phyloP scores from a whole-genome alignment of 1,284 basidiomycete genomes.

The Sanguinoderma infundibulare region DNA sequence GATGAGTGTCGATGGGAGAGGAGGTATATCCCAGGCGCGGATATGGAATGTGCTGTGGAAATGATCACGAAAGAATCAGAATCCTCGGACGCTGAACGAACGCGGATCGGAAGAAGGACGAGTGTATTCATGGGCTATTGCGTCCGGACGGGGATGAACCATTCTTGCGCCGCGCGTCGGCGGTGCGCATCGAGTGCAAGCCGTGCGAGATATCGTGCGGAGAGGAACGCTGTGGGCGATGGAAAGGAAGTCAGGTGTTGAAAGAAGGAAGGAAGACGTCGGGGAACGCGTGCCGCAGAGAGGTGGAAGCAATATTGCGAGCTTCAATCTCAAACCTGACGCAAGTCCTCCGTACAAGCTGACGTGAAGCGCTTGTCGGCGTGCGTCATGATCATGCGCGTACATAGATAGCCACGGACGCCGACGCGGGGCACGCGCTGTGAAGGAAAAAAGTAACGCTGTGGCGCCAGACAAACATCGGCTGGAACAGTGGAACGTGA shows the following conservation, averaged over 20 bases:
- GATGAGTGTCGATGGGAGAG: neutral
- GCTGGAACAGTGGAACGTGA: neutral
- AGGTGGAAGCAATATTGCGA: neutral
- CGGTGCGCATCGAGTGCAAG: neutral
- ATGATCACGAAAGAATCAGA: neutral
- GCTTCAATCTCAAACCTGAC: neutral
- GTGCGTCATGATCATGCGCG: neutral
- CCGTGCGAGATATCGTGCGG: no score
- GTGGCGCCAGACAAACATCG: neutral
- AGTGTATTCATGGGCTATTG: neutral
- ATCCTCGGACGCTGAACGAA: neutral
- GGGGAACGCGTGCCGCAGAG: neutral
- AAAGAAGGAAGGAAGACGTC: neutral
- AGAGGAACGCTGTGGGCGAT: neutral
- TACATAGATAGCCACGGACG: neutral
- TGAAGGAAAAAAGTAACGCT: neutral
- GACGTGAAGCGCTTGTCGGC: neutral
- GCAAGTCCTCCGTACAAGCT: neutral
- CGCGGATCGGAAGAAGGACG: neutral
- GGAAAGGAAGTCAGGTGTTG: neutral
- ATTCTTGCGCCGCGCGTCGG: neutral
- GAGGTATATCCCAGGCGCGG: neutral
- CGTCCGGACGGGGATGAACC: neutral
- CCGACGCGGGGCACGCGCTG: neutral
- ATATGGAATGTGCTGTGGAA: neutral